Evolutionary conservation across 768 basidiomycete species (phyloP).

Genomic region (Tylopilus sp.): DNA sequence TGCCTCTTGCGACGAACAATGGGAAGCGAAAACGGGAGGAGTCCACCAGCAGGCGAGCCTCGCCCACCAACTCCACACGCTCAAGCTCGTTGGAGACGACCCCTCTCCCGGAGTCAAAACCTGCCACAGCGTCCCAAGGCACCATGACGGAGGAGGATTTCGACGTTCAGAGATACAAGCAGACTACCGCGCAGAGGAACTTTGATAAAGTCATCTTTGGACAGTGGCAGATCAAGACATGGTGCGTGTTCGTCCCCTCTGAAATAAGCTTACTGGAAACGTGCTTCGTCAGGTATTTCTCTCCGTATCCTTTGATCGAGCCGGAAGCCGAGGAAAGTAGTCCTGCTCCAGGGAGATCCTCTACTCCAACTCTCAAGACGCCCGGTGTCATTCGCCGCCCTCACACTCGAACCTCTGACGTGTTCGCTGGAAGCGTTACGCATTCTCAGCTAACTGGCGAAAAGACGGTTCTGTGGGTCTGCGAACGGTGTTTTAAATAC

Average conservation of each 20-base stretch:
- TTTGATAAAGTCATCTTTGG: slow-evolving; percentile 87
- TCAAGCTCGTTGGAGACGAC: slow-evolving; percentile 16
- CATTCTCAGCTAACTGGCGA: slow-evolving; percentile 45
- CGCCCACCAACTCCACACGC: slow-evolving; percentile 22
- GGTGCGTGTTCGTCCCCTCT: slow-evolving; percentile 48
- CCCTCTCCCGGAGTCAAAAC: slow-evolving; percentile 10
- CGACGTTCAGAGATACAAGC: slow-evolving; percentile 64
- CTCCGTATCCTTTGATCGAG: slow-evolving; percentile 82
- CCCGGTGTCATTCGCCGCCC: slow-evolving; percentile 55
- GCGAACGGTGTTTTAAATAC: slow-evolving; percentile 96
- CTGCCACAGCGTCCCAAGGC: slow-evolving; percentile 23
- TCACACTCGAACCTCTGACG: slow-evolving; percentile 71
- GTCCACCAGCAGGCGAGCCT: slow-evolving; percentile 15
- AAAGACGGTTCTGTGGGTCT: slow-evolving; percentile 69
- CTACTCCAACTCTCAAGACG: slow-evolving; percentile 37
- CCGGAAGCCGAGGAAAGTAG: slow-evolving; percentile 53
- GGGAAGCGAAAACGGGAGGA: slow-evolving; percentile 32
- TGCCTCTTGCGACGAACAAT: slow-evolving; percentile 24
- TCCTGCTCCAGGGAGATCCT: slow-evolving; percentile 21
- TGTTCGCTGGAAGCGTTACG: slow-evolving; percentile 61
- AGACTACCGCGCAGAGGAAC: slow-evolving; percentile 69
- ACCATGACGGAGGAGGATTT: slow-evolving; percentile 66
- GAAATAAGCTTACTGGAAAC: background rate
- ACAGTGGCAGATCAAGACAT: slow-evolving; percentile 83
- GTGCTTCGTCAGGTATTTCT: slow-evolving; percentile 70